Evolutionary conservation across 169 alveolate genomes (phyloP), one percentile per base, ranked within the genome.

Genomic region (Cryptosporidium canis): DNA sequence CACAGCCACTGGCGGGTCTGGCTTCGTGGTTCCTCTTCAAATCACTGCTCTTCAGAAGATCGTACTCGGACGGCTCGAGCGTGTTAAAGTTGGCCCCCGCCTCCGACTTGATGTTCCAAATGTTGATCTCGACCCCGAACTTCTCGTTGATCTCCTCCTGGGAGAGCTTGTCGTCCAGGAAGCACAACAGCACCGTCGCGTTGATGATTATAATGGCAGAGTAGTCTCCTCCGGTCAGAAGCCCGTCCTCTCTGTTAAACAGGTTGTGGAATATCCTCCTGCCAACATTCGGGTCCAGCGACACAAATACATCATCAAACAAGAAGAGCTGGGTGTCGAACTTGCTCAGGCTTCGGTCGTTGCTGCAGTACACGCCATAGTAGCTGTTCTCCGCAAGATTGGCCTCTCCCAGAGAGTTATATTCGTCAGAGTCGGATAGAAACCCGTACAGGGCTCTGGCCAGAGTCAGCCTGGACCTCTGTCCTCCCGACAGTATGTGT

Each of bases 401-500:
- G 8, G 64, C 14, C 18, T 56, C 63, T 3, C 33, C 67, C n/a
- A 70, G 31, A 48, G 3, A 7, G 43, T 70, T 70, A 14, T 70
- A 70, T 11, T 58, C 70, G 1, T 39, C 53, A 6, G 4, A 11
- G 16, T 77, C 87, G 1, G 87, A 56, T 11, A 77, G 11, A 61
- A 58, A 77, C 7, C 87, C 87, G 44, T 97, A 97, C 9, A 97
- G 61, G 2, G 98, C 97, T 47, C 99, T 77, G 6, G 99, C 98
- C 72, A 97, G 91, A 65, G 96, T 91, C 12, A 97, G 83, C 66
- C 99, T 92, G 2, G 97, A 97, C n/a, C 96, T 92, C 83, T 97
- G 97, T 0, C 99, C 99, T 64, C 98, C 98, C 65, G 97, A 92
- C 45, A 97, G 67, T 48, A 83, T 83, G 48, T 91, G 94, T 0